Conservation (phyloP, 208 protist genomes). For the Crithidia fasciculata region DNA sequence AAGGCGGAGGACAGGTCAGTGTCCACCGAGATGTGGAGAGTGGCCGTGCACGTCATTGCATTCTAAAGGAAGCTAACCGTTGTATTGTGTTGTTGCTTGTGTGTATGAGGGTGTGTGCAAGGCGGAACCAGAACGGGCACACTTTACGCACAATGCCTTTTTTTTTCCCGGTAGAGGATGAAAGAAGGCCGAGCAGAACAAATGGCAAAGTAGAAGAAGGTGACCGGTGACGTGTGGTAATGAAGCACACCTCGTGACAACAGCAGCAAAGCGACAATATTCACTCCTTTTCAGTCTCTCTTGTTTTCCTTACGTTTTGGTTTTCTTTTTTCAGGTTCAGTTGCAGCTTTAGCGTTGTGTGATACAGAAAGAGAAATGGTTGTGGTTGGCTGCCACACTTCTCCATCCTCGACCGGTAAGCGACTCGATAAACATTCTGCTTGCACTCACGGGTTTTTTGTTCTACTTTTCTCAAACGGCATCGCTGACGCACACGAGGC, state of each 20-base stretch:
- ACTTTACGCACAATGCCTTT: neutral
- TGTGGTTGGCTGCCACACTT: neutral
- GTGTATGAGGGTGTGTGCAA: slow-evolving; percentile 1
- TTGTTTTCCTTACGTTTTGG: no score
- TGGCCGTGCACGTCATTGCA: neutral
- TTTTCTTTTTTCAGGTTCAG: no score
- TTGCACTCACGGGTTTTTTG: neutral
- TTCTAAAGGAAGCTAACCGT: no score
- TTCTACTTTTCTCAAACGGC: neutral
- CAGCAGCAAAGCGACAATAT: no score
- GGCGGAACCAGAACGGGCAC: no score
- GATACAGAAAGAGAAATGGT: no score
- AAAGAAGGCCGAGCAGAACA: no score
- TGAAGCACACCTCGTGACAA: no score
- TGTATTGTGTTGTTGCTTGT: neutral
- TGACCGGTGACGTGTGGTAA: no score
- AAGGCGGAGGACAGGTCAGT: slow-evolving; percentile 22
- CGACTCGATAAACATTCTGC: neutral
- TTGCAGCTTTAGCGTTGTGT: no score
- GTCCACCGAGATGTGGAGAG: slow-evolving; percentile 25
- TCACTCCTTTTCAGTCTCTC: no score
- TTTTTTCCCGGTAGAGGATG: neutral
- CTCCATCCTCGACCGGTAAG: neutral
- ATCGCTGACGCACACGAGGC: slow-evolving; percentile 7
- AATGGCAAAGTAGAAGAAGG: no score